Conservation (phyloP, 1,139 yeast species). For the Oligophagozyma castellii region DNA sequence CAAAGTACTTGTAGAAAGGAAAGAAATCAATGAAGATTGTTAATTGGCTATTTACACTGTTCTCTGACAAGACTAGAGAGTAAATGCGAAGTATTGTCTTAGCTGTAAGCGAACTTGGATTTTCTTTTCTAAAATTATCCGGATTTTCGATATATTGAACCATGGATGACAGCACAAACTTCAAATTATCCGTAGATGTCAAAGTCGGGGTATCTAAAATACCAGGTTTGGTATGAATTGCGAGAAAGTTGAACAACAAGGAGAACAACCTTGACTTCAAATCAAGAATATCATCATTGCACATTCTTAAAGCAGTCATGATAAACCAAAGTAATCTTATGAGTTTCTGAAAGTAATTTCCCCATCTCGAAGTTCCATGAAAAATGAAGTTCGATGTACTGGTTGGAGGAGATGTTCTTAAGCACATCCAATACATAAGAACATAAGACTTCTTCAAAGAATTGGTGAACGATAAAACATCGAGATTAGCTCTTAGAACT, state of each 20-base stretch:
- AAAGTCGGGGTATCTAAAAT: constrained; percentile 3
- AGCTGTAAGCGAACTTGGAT: constrained; percentile 9
- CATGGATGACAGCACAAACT: constrained; percentile 10
- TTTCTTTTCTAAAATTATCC: constrained; percentile 3
- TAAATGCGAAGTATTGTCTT: constrained; percentile 15
- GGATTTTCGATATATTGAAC: constrained; percentile 8
- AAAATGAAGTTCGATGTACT: too few relatives aligned
- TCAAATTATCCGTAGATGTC: constrained; percentile 9
- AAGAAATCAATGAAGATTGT: constrained; percentile 7
- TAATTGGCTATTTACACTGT: constrained; percentile 3
- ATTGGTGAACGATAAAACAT: constrained; percentile 5
- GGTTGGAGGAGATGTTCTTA: constrained; percentile 1
- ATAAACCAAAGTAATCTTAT: constrained; percentile 16
- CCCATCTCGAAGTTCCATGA: constrained; percentile 14
- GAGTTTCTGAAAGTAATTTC: constrained; percentile 14
- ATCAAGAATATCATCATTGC: background rate
- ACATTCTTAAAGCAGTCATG: constrained; percentile 10
- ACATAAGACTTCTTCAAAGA: constrained; percentile 10
- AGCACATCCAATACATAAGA: constrained; percentile 16
- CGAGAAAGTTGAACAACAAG: constrained; percentile 8
- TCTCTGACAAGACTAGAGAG: constrained; percentile 4
- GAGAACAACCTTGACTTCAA: constrained; percentile 9
- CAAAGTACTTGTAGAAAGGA: constrained; percentile 5
- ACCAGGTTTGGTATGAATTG: constrained; percentile 4
- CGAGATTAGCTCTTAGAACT: constrained; percentile 9